phyloP scores from a whole-genome alignment of 2,329 filamentous ascomycete species.

The Microsporum canis region DNA sequence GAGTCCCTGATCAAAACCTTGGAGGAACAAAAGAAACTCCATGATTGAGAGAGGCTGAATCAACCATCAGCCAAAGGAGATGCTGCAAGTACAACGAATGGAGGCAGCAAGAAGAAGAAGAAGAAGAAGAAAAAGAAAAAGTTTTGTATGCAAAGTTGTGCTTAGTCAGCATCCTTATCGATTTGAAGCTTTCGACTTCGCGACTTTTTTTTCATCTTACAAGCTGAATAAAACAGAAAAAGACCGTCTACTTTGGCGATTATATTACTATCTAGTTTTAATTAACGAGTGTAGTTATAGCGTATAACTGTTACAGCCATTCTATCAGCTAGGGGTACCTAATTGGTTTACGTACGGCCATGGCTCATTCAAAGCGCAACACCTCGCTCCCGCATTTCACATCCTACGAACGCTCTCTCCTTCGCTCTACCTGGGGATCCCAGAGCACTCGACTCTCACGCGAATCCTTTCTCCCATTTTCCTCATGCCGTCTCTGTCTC shows the following conservation, averaged over 20 bases:
- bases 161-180: not conserved
- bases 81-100: not conserved
- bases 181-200: not conserved
- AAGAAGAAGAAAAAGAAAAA: not conserved
- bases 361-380: conserved; percentile 61
- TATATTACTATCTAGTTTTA: not conserved
- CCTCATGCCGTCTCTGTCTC: conserved; percentile 77
- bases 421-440: conserved; percentile 70
- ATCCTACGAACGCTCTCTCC: conserved; percentile 71
- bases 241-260: not conserved
- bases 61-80: not conserved
- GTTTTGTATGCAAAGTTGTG: not conserved
- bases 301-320: not conserved
- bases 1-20: not conserved
- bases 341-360: conserved; percentile 12
- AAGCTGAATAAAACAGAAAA: not conserved
- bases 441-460: conserved; percentile 73
- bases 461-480: conserved; percentile 87
- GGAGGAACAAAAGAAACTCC: not conserved
- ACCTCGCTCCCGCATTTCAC: conserved; percentile 91
- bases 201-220: not conserved
- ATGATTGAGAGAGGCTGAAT: not conserved
- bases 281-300: not conserved
- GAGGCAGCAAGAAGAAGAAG: conserved; percentile 1
- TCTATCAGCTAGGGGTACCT: not conserved